Percentiles rank a stretch among this genome's conserved stretches.
These are phyloP conservation scores for Fusarium sp. DNA, from an alignment of 2,329 filamentous ascomycete species.

Conservation along the genomic window DNA sequence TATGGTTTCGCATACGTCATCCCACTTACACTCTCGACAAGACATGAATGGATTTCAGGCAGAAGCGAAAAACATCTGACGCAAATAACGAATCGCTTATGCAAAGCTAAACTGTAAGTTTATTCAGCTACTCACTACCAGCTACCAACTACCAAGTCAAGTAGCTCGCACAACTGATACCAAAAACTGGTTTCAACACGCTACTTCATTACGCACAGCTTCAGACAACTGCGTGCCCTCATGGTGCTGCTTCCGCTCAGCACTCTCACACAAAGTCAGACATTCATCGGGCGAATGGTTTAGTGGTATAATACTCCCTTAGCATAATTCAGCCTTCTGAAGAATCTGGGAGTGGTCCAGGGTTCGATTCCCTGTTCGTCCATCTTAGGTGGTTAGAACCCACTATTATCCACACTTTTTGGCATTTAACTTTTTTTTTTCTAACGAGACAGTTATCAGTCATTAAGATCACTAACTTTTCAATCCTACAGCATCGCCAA, in stretches of 20 bases:
- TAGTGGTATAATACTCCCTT: constrained; percentile 39
- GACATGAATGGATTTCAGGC: constrained; percentile 2
- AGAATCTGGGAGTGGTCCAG: constrained; percentile 29
- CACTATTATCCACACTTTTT: constrained; percentile 21
- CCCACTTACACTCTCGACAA: constrained; percentile 1
- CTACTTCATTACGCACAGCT: neutral
- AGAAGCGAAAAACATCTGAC: neutral
- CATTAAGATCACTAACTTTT: neutral
- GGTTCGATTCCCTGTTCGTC: constrained; percentile 34
- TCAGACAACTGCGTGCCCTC: neutral
- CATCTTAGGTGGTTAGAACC: constrained; percentile 15
- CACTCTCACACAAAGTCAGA: neutral
- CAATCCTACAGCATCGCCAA: neutral
- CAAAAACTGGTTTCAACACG: neutral
- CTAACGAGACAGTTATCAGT: neutral
- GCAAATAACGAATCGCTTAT: neutral
- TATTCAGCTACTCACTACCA: neutral
- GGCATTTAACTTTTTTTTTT: too few relatives aligned
- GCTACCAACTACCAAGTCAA: neutral
- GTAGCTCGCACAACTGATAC: neutral
- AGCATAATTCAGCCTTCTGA: constrained; percentile 14
- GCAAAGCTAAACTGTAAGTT: neutral
- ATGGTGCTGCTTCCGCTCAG: neutral
- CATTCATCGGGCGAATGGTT: constrained; percentile 33
- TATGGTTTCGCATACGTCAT: constrained; percentile 14